Conservation (phyloP, 139 green algal genomes). For the Klebsormidium nitens region DNA sequence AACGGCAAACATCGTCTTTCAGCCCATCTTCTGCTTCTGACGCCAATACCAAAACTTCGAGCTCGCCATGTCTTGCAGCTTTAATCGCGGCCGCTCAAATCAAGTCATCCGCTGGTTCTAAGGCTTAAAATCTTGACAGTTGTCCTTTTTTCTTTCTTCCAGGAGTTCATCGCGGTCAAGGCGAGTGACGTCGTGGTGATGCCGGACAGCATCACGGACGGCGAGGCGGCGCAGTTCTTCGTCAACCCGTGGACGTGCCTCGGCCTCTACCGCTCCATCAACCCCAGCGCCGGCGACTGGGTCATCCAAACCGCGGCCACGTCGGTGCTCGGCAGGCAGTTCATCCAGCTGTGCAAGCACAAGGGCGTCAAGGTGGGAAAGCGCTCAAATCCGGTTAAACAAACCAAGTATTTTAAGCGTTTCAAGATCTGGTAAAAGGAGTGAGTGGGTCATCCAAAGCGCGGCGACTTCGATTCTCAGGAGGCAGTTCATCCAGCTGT, state of each 20-base stretch:
- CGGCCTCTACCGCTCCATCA: constrained; percentile 13
- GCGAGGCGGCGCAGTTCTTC: constrained; percentile 22
- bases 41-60: too few relatives aligned
- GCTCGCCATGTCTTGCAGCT: too few relatives aligned
- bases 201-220: constrained; percentile 18
- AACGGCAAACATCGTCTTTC: too few relatives aligned
- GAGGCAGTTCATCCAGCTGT: constrained; percentile 8
- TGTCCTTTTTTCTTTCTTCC: too few relatives aligned
- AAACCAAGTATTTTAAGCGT: too few relatives aligned
- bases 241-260: constrained; percentile 28
- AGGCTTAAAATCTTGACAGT: too few relatives aligned
- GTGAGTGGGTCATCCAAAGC: constrained; percentile 23
- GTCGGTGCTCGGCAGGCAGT: constrained; percentile 9
- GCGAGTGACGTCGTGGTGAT: background rate
- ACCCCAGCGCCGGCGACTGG: constrained; percentile 19
- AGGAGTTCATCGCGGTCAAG: constrained; percentile 19
- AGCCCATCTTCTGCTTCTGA: too few relatives aligned
- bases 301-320: constrained; percentile 14
- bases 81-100: too few relatives aligned
- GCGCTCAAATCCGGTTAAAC: too few relatives aligned
- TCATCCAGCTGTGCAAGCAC: constrained; percentile 12
- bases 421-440: too few relatives aligned
- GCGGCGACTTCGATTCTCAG: constrained; percentile 4
- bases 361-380: constrained; percentile 11
- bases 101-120: too few relatives aligned